These are phyloP conservation scores for Cyathus striatus DNA, from an alignment of 768 basidiomycete genomes.

Conservation along the genomic window DNA sequence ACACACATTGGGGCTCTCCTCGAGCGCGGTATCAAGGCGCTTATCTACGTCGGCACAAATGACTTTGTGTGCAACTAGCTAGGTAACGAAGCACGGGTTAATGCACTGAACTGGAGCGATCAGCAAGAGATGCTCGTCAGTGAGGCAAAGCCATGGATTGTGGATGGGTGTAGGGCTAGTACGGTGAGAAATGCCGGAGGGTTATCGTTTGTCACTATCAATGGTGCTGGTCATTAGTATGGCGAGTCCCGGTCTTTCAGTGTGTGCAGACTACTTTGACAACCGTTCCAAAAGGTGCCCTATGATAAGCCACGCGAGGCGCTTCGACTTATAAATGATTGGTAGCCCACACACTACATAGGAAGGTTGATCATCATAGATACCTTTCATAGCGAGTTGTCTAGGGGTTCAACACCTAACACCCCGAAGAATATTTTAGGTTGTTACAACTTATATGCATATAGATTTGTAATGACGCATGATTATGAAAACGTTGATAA, in stretches of 20 bases:
- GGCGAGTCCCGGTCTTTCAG: background rate
- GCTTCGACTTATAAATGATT: conserved; percentile 39
- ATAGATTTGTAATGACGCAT: background rate
- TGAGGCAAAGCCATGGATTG: conserved; percentile 46
- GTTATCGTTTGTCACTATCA: conserved; percentile 53
- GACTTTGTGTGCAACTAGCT: conserved; percentile 61
- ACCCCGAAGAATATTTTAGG: too few relatives aligned
- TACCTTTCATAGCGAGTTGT: too few relatives aligned
- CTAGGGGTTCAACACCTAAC: too few relatives aligned
- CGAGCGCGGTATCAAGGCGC: conserved; percentile 62
- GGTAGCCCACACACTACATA: too few relatives aligned
- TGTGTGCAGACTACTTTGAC: background rate
- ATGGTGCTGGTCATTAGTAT: conserved; percentile 50
- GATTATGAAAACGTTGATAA: background rate
- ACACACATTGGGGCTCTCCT: conserved; percentile 62
- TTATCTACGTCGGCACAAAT: conserved; percentile 55
- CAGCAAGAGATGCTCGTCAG: conserved; percentile 37
- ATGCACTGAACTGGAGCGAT: conserved; percentile 56
- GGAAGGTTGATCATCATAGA: too few relatives aligned
- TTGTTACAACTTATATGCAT: background rate
- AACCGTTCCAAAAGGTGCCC: conserved; percentile 36
- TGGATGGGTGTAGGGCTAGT: conserved; percentile 51
- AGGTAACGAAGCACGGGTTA: conserved; percentile 59
- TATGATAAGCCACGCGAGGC: conserved; percentile 55
- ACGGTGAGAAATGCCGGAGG: conserved; percentile 46